Percentiles rank a stretch among this genome's conserved stretches.
These are phyloP conservation scores for Liriodendron chinense DNA, from an alignment of 164 flowering plant genomes.

Conservation along the genomic window DNA sequence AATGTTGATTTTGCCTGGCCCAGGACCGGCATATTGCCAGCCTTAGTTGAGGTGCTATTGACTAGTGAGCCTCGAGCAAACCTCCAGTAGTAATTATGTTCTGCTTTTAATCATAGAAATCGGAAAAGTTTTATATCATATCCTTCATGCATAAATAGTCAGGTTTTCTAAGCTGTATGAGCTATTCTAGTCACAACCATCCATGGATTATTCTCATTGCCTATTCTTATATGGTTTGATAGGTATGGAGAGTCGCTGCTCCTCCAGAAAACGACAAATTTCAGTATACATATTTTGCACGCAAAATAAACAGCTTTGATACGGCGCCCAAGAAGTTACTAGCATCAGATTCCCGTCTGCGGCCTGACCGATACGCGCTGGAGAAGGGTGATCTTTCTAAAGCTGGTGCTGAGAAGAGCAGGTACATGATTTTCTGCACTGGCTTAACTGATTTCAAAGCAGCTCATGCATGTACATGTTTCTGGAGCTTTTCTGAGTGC, in stretches of 20 bases:
- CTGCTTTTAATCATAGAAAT: not conserved
- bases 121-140: not conserved
- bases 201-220: not conserved
- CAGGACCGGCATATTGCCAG: too few species aligned
- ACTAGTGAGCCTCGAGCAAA: too few species aligned
- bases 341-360: conserved; percentile 88
- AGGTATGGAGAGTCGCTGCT: conserved; percentile 78
- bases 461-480: too few species aligned
- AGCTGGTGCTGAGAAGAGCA: conserved; percentile 81
- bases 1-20: too few species aligned
- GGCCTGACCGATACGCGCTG: conserved; percentile 84
- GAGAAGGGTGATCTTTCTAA: conserved; percentile 74
- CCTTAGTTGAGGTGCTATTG: too few species aligned
- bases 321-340: conserved; percentile 80
- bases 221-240: not conserved
- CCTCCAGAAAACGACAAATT: conserved; percentile 65
- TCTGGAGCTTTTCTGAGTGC: too few species aligned
- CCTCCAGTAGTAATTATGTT: too few species aligned
- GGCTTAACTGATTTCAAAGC: too few species aligned
- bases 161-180: not conserved
- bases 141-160: not conserved
- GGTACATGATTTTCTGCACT: conserved; percentile 27
- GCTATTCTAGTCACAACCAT: not conserved
- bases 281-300: conserved; percentile 80
- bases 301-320: conserved; percentile 76